phyloP scores from a whole-genome alignment of 1,284 basidiomycete species.

The Lentinula novae-zelandiae region DNA sequence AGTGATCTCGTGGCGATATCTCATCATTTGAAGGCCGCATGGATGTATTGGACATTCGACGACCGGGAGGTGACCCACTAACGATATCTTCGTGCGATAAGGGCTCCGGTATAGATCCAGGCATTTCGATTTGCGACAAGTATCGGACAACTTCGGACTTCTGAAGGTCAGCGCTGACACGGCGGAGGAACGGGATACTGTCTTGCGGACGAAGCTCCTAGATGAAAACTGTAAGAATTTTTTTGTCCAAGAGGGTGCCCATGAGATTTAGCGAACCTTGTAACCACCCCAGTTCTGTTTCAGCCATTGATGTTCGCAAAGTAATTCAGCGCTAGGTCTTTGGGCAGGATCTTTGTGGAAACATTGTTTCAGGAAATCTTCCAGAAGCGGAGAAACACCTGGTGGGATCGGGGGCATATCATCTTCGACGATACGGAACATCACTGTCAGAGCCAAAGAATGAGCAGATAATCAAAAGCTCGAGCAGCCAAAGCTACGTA shows the following conservation, averaged over 20 bases:
- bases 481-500: conserved; percentile 27
- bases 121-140: conserved; percentile 50
- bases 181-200: conserved; percentile 89
- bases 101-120: conserved; percentile 38
- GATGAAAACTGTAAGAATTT: conserved; percentile 10
- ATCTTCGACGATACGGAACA: conserved; percentile 96
- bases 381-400: conserved; percentile 67
- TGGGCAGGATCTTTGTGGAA: conserved; percentile 84
- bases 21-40: conserved; percentile 35
- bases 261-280: conserved; percentile 49
- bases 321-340: conserved; percentile 77
- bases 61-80: conserved; percentile 28
- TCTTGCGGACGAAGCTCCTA: conserved; percentile 86
- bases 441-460: conserved; percentile 48
- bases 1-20: conserved; percentile 66
- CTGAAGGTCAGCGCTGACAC: conserved; percentile 83
- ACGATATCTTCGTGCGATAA: conserved; percentile 26
- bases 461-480: conserved; percentile 8
- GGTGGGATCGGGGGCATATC: conserved; percentile 83
- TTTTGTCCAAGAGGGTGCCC: not conserved
- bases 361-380: conserved; percentile 79
- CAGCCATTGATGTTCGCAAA: conserved; percentile 91
- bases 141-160: conserved; percentile 62
- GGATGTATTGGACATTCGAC: conserved; percentile 38
- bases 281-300: conserved; percentile 73